Percentiles rank a stretch among this genome's conserved stretches.
These are phyloP conservation scores for Pseudocercospora eumusae DNA, from an alignment of 2,329 filamentous ascomycete species.

Conservation along the genomic window DNA sequence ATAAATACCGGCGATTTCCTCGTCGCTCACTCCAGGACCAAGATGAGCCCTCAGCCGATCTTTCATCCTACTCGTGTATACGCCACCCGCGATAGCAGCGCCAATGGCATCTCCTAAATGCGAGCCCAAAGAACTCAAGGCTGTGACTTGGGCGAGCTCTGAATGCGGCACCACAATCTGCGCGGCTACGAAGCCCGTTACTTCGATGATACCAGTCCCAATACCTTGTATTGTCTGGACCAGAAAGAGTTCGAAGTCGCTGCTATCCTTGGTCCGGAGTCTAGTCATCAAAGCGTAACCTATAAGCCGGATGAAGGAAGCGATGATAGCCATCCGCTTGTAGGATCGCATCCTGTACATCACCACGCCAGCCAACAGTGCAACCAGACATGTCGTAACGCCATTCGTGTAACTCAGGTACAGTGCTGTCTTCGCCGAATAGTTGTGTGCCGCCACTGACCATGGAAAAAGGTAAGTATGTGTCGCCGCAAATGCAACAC, in stretches of 20 bases:
- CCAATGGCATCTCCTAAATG: slow-evolving; percentile 47
- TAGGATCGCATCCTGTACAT: slow-evolving; percentile 50
- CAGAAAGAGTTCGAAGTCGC: slow-evolving; percentile 50
- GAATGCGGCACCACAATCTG: slow-evolving; percentile 50
- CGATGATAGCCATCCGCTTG: slow-evolving; percentile 51
- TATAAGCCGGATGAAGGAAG: slow-evolving; percentile 47
- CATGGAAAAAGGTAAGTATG: slow-evolving; percentile 55
- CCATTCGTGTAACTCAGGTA: slow-evolving; percentile 43
- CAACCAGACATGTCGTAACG: slow-evolving; percentile 42
- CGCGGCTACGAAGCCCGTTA: slow-evolving; percentile 29
- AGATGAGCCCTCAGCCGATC: slow-evolving; percentile 43
- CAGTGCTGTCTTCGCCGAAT: slow-evolving; percentile 46
- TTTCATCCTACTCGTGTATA: slow-evolving; percentile 53
- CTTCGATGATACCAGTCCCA: slow-evolving; percentile 51
- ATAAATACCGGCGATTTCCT: slow-evolving; percentile 44
- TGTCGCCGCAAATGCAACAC: slow-evolving; percentile 48
- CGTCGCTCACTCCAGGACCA: slow-evolving; percentile 37
- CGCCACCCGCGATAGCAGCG: slow-evolving; percentile 48
- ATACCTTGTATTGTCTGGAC: slow-evolving; percentile 54
- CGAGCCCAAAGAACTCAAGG: slow-evolving; percentile 43
- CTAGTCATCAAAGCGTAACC: slow-evolving; percentile 57
- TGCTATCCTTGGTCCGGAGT: slow-evolving; percentile 48
- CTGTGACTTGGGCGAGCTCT: slow-evolving; percentile 53
- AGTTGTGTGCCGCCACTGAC: slow-evolving; percentile 48
- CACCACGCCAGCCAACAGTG: slow-evolving; percentile 46